Evolutionary conservation across 1,139 yeast genomes (phyloP), one percentile per base, ranked within the genome.

Genomic region (Yarrowia galli): DNA sequence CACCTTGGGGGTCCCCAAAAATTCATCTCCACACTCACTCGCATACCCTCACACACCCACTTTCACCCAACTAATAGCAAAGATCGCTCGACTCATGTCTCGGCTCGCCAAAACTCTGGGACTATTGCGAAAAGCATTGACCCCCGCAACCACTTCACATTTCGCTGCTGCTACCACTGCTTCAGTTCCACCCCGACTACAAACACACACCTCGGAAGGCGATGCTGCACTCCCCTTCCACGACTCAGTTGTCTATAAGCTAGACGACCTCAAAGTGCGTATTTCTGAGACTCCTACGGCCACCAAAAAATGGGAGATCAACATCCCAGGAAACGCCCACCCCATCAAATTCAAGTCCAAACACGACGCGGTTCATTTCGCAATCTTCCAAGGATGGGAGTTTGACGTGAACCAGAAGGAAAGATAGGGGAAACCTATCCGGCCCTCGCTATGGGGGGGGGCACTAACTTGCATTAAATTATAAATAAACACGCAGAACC

Each of bases 341-440:
- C 35, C 46, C 25, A 61, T 61, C 36, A 61, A 48, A 23, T 61
- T 61, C 38, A 61, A 61, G 46, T n/a, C 46, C n/a, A 46, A 18
- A n/a, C 56, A 61, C 18, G 66, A 61, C 23, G 66, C 66, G 8
- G 66, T 46, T 7, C 56, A 46, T 18, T 61, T 61, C 15, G 66
- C 66, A 13, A 46, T 48, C 16, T 48, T 61, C 18, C 66, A 61
- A 28, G 66, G 66, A 10, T 61, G 66, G 66, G 56, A 61, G 23
- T 58, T 28, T 12, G 46, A 53, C 15, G 38, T 48, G 15, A 25
- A 18, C 20, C 36, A 28, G 53, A n/a, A 7, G 16, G 36, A 48
- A 5, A 10, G 20, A 28, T 18, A 46, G 51, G 35, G n/a, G 20
- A 12, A 25, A 46, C 15, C 51, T 18, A 13, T 10, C 32, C 32